These are phyloP conservation scores for Alternaria sp. DNA, from an alignment of 2,329 filamentous ascomycete genomes.

Conservation along the genomic window DNA sequence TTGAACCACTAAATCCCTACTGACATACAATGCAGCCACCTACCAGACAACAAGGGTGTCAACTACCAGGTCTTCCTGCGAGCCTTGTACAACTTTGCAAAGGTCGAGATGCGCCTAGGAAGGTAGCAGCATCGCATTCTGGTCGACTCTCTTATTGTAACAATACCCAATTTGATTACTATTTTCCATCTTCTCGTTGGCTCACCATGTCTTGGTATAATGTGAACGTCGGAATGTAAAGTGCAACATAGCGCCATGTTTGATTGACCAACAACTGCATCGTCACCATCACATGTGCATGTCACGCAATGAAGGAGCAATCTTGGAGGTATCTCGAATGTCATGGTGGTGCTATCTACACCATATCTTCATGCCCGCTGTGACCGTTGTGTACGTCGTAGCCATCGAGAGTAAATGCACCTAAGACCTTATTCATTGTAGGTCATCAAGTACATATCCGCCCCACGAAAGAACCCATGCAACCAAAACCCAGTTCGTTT, in stretches of 20 bases:
- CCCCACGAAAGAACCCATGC: conserved; percentile 48
- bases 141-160: conserved; percentile 8
- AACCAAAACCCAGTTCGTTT: conserved; percentile 56
- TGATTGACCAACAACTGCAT: neutral
- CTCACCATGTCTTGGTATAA: neutral
- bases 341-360: conserved; percentile 41
- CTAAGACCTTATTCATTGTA: conserved; percentile 49
- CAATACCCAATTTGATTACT: conserved; percentile 24
- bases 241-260: neutral
- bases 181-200: neutral
- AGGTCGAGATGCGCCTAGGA: conserved; percentile 87
- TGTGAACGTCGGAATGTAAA: neutral
- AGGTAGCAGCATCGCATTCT: conserved; percentile 47
- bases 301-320: neutral
- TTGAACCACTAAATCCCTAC: neutral
- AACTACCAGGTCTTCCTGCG: conserved; percentile 93
- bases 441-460: conserved; percentile 50
- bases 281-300: neutral
- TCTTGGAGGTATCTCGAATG: conserved; percentile 40
- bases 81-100: conserved; percentile 81
- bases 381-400: conserved; percentile 40
- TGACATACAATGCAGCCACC: conserved; percentile 40
- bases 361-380: conserved; percentile 37
- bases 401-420: conserved; percentile 44
- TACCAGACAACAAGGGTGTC: conserved; percentile 78